phyloP scores from a whole-genome alignment of 169 alveolate genomes.

The Fabrea salina region DNA sequence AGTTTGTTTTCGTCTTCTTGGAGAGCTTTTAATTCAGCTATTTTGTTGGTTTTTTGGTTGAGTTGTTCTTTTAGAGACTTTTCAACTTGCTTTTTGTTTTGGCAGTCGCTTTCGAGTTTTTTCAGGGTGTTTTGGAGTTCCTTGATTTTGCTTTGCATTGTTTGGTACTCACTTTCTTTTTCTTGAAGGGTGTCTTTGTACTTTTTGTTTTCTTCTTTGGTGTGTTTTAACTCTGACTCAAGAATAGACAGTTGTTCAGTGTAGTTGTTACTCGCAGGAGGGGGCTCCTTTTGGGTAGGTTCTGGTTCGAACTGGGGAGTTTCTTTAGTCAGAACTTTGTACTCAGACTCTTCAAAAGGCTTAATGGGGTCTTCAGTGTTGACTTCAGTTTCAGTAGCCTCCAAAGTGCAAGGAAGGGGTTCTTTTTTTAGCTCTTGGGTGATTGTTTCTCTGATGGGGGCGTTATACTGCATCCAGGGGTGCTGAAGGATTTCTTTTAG shows the following conservation, averaged over 20 bases:
- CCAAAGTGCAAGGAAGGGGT: slow-evolving; percentile 42
- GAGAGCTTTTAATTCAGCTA: slow-evolving; percentile 30
- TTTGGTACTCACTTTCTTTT: slow-evolving; percentile 26
- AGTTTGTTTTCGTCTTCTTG: slow-evolving; percentile 37
- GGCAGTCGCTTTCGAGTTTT: slow-evolving; percentile 26
- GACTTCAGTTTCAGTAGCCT: not conserved
- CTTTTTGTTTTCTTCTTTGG: slow-evolving; percentile 28
- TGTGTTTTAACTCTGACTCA: slow-evolving; percentile 30
- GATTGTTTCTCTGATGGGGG: slow-evolving; percentile 28
- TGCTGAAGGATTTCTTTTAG: slow-evolving; percentile 60
- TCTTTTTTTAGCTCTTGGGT: slow-evolving; percentile 7
- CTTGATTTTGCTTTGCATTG: not conserved
- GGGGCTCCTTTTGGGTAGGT: not conserved
- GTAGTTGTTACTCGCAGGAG: slow-evolving; percentile 2
- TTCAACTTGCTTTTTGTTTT: slow-evolving; percentile 27
- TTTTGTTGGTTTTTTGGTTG: slow-evolving; percentile 28
- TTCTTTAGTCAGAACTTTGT: slow-evolving; percentile 8
- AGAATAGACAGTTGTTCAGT: slow-evolving; percentile 29
- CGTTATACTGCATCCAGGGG: slow-evolving; percentile 59
- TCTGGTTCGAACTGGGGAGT: not conserved
- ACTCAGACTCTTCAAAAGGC: slow-evolving; percentile 30
- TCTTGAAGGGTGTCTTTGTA: slow-evolving; percentile 20
- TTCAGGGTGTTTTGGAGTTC: slow-evolving; percentile 14
- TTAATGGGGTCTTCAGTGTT: slow-evolving; percentile 20
- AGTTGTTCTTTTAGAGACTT: slow-evolving; percentile 24